These are phyloP conservation scores for Galeopsis tetrahit DNA, from an alignment of 257 asterid species.

Conservation along the genomic window DNA sequence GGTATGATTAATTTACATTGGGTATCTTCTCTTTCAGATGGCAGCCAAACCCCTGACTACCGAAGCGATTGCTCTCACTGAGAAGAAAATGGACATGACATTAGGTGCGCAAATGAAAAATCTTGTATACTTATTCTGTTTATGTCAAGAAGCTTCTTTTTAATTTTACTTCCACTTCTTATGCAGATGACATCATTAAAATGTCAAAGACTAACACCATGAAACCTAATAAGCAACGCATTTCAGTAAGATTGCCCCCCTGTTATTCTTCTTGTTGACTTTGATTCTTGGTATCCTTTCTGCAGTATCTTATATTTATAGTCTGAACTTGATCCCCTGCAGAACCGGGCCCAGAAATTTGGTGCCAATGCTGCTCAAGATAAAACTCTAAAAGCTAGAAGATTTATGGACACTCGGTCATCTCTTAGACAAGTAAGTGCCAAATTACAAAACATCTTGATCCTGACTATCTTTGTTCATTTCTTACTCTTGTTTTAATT, in stretches of 20 bases:
- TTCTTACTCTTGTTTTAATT: not conserved
- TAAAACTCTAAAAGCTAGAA: conserved; percentile 51
- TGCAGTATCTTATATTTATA: conserved; percentile 14
- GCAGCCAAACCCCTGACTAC: conserved; percentile 61
- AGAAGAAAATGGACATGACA: conserved; percentile 95
- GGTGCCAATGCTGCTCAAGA: conserved; percentile 56
- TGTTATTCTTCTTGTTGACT: conserved; percentile 16
- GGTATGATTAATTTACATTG: conserved; percentile 17
- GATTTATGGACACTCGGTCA: conserved; percentile 69
- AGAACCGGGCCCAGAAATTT: conserved; percentile 66
- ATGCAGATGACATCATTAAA: conserved; percentile 88
- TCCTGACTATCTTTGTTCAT: not conserved
- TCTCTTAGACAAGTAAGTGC: conserved; percentile 73
- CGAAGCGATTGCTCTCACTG: conserved; percentile 86
- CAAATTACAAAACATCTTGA: not conserved
- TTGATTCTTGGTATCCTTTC: not conserved
- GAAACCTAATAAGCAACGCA: conserved; percentile 68
- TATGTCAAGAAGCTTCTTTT: not conserved
- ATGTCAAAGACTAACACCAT: conserved; percentile 62
- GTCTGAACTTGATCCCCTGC: conserved; percentile 32
- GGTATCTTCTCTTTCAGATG: conserved; percentile 57
- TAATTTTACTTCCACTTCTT: conserved; percentile 22
- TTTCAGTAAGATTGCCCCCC: conserved; percentile 52
- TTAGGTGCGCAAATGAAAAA: conserved; percentile 55
- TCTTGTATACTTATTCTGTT: conserved; percentile 8